Evolutionary conservation across 495 filamentous ascomycete species (phyloP), one percentile per base, ranked within the genome.

Genomic region (Penicillium fimorum): DNA sequence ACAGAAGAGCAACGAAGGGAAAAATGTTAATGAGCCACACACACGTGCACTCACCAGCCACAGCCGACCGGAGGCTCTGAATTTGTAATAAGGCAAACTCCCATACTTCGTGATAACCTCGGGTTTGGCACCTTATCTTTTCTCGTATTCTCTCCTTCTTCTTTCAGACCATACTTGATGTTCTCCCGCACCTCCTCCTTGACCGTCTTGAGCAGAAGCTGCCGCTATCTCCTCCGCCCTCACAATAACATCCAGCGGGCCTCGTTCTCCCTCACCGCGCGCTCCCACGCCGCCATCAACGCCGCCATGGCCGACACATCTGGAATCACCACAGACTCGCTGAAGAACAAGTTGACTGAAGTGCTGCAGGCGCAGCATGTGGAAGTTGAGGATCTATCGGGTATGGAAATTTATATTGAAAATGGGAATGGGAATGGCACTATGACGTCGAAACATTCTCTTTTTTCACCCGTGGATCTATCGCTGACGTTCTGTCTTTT

Each of bases 351-450:
- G 51, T 76, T 98, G 53, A 80, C 79, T 7, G 82, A 87, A 53
- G 82, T 86, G 56, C 79, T 98, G 43, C 82, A 86, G 52, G 93
- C 93, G 13, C 82, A 82, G 40, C 84, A 95, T 74, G 93, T 97
- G 52, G 89, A 97, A 65, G 89, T 98, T 63, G 86, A 89, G 60
- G 94, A 98, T 70, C 84, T 93, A 74, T 96, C 91, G 44, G 94
- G 94, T 96, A 85, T 53, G 65, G 71, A 42, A 10, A 32, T 15
- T 27, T 8, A 47, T 13, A 32, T 6, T 27, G 12, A 33, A 33
- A 20, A 18, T 18, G 24, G 4, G 6, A 48, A 29, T 48, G 17
- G 17, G 27, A 24, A 53, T 35, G 51, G 29, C 30, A 42, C 33
- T 46, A 54, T 54, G 43, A 54, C 41, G 42, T 54, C 42, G 52